Conservation (phyloP, 805 yeast genomes). For the Debaryomyces prosopidis region DNA sequence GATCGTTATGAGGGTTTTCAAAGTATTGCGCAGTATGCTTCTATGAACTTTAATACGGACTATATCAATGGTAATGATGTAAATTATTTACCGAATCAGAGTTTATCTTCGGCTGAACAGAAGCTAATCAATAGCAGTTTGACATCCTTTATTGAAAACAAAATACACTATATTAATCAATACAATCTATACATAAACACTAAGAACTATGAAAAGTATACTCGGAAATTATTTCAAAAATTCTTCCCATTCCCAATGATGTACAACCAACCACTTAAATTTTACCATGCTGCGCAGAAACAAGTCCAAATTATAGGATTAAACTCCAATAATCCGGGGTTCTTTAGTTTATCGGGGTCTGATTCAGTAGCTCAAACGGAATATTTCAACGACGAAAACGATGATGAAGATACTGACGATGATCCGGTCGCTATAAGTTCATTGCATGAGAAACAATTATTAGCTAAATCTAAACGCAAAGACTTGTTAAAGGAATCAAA, state of each 20-base stretch:
- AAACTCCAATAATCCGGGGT: constrained; percentile 23
- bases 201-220: constrained; percentile 58
- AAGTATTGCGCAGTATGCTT: constrained; percentile 9
- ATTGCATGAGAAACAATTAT: constrained; percentile 37
- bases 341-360: constrained; percentile 26
- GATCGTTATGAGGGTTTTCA: constrained; percentile 19
- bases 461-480: constrained; percentile 34
- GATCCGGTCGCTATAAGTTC: constrained; percentile 33
- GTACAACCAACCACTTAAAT: constrained; percentile 61
- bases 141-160: constrained; percentile 39
- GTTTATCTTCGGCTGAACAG: constrained; percentile 36
- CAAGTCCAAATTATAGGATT: constrained; percentile 34
- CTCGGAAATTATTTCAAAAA: constrained; percentile 53
- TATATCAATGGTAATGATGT: constrained; percentile 1
- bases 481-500: constrained; percentile 29
- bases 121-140: constrained; percentile 47
- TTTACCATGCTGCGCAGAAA: constrained; percentile 37
- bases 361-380: constrained; percentile 29
- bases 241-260: constrained; percentile 73
- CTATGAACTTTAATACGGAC: neutral
- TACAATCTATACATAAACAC: constrained; percentile 59
- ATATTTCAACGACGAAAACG: constrained; percentile 16
- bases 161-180: constrained; percentile 48
- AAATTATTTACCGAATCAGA: constrained; percentile 41
- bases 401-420: constrained; percentile 19